Base-by-base conservation (phyloP, 1,284 basidiomycete species). In the Puccinia triticina region DNA sequence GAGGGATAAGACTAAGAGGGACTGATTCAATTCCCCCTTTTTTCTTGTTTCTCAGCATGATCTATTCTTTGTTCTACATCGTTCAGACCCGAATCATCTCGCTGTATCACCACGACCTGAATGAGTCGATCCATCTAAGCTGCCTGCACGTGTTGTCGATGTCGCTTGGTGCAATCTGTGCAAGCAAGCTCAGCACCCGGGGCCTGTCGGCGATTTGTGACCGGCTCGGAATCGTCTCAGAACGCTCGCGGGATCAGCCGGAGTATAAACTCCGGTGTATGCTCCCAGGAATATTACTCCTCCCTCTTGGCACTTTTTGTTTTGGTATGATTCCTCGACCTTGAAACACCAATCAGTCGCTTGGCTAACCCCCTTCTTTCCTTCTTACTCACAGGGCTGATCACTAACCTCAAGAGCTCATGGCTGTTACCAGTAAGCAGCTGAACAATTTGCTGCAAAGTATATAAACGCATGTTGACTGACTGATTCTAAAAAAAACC, bases 261-360 rank as follows among this genome's bases (percentile, higher is more conserved):
- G 77, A 78, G 50, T 78, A 78, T 26, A 53, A 78, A 64, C 34
- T 78, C 46, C 43, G 77, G 66, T 78, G 77, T 53, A 78, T 78
- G 77, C 69, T 78, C 64, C 77, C 77, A 8, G 77, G 77, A 4
- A 78, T 67, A 14, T n/a, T 67, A 2, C 26, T 78, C 40, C 77
- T 78, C 8, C 61, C 77, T 32, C 18, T 78, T 23, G 77, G 61
- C 21, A 37, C 61, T 26, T 50, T 78, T 4, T 66, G 46, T 43
- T 78, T 78, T 46, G 77, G 77, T 78, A 67, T 46, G 43, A 2
- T n/a, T 50, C 7, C 18, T 21, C 18, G 7, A 23, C 40, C 34
- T 40, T n/a, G 48, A 14, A 14, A 2, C 8, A 50, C 48, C 16
- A 3, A 16, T 50, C 48, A 50, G 34, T 66, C 34, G 32, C 34